Evolutionary conservation across 2,329 filamentous ascomycete genomes (phyloP).

Genomic region (Colletotrichum godetiae): DNA sequence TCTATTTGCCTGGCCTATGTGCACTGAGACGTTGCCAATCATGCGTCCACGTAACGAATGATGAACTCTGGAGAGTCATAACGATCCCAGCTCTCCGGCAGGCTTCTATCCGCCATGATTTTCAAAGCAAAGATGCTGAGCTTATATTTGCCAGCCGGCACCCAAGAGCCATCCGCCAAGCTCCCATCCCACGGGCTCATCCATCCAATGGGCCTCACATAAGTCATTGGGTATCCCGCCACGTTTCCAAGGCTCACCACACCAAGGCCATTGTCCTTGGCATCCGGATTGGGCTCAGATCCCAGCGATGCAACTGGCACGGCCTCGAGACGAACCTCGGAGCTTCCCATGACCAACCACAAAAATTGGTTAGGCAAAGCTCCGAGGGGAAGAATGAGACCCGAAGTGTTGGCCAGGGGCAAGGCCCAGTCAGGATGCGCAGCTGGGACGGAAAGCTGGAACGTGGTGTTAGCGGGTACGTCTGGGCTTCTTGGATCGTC

Average conservation of each 20-base stretch:
- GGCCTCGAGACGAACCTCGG: constrained; percentile 29
- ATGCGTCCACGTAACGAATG: constrained; percentile 51
- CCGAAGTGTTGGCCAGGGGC: background rate
- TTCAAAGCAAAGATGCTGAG: constrained; percentile 44
- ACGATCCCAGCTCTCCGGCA: constrained; percentile 38
- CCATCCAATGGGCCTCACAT: constrained; percentile 19
- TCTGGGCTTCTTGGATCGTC: constrained; percentile 7
- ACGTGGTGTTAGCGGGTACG: constrained; percentile 19
- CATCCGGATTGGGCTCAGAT: background rate
- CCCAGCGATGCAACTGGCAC: constrained; percentile 3
- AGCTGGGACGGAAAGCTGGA: constrained; percentile 20
- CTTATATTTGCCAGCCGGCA: constrained; percentile 60
- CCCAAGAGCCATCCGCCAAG: constrained; percentile 59
- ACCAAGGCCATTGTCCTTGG: constrained; percentile 22
- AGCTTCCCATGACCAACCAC: constrained; percentile 35
- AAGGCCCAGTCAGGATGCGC: constrained; percentile 16
- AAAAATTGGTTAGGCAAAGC: constrained; percentile 23
- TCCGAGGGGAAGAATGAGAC: constrained; percentile 1
- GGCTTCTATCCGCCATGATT: constrained; percentile 30
- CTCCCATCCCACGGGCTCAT: constrained; percentile 55
- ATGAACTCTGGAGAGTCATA: constrained; percentile 54
- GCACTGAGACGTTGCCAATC: no score
- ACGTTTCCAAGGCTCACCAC: constrained; percentile 19
- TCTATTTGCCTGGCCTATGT: no score
- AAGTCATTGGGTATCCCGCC: constrained; percentile 17